Evolutionary conservation across 1,139 yeast genomes (phyloP), one percentile per base, ranked within the genome.

Genomic region (Kluyveromyces sp.): DNA sequence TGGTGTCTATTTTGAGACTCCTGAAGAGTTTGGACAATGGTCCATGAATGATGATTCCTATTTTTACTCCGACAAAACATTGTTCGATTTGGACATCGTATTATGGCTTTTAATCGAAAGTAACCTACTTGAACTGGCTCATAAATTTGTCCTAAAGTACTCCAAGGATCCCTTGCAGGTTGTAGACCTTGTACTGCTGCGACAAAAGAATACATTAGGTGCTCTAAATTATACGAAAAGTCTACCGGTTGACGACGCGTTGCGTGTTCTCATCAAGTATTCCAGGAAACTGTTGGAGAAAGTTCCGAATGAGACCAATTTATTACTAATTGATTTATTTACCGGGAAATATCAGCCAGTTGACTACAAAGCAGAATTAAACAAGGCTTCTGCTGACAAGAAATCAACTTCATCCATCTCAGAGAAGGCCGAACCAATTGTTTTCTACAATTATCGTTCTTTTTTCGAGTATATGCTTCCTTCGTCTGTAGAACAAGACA

Each of bases 231-330:
- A 79, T 57, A 75, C 89, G 43, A 77, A 77, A 53, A 75, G 87
- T 3, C 65, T 92, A 42, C 73, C 82, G 0, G 80, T 87, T 30
- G 92, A 85, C 56, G 96, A 92, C 42, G 77, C 89, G 11, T 67
- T 89, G 31, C 69, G 89, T 37, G 80, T 86, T 15, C 67, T 92
- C 42, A 67, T 74, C 12, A 83, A 80, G 34, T 80, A 77, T 56
- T 80, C 94, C 3, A 78, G 85, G 47, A 61, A 68, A 0, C 66
- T 92, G 31, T 67, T 92, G 40, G 84, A 83, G 41, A 63, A 71
- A 42, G 66, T 78, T 37, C 97, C 98, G 0, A 75, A 83, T 47
- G 89, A 83, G 48, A 83, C 95, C 0, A 88, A 96, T 0, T 81
- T 82, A 34, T 64, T 92, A 36, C 69, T 89, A 45, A 89, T 92